phyloP scores from a whole-genome alignment of 306 rosid genomes.

The Ammopiptanthus mongolicus region DNA sequence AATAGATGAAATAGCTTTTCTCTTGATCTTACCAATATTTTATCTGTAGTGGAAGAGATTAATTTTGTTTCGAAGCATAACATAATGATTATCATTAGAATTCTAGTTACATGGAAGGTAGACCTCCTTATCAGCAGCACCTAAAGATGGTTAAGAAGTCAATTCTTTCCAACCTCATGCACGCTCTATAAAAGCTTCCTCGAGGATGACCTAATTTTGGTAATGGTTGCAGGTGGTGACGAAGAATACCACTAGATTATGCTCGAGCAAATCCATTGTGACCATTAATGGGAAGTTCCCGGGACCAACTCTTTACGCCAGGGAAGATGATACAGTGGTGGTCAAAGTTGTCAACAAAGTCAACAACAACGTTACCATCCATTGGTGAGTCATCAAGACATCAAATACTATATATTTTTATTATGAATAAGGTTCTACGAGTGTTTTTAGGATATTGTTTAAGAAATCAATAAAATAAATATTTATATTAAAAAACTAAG shows the following conservation, averaged over 20 bases:
- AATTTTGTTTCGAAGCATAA: background rate
- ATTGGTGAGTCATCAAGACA: conserved; percentile 46
- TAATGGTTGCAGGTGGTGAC: conserved; percentile 50
- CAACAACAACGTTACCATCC: conserved; percentile 50
- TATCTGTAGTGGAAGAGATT: background rate
- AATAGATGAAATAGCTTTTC: too few species aligned
- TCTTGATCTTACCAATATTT: background rate
- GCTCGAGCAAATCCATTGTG: conserved; percentile 61
- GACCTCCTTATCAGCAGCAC: background rate
- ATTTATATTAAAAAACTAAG: too few species aligned
- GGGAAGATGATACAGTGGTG: conserved; percentile 73
- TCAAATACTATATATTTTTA: background rate
- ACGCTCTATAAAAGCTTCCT: background rate
- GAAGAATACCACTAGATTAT: conserved; percentile 49
- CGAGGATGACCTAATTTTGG: background rate
- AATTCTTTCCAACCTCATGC: conserved; percentile 13
- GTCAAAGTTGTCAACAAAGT: conserved; percentile 60
- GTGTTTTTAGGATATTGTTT: too few species aligned
- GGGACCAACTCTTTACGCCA: conserved; percentile 79
- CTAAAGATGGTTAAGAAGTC: background rate
- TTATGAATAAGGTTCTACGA: too few species aligned
- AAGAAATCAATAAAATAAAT: too few species aligned
- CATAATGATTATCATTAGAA: background rate
- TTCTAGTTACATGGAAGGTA: conserved; percentile 22
- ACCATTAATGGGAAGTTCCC: conserved; percentile 73